A percentile compares a stretch with the other conserved stretches of the same genome.
phyloP scores from a whole-genome alignment of 345 rosid genomes.

The Kandelia obovata region DNA sequence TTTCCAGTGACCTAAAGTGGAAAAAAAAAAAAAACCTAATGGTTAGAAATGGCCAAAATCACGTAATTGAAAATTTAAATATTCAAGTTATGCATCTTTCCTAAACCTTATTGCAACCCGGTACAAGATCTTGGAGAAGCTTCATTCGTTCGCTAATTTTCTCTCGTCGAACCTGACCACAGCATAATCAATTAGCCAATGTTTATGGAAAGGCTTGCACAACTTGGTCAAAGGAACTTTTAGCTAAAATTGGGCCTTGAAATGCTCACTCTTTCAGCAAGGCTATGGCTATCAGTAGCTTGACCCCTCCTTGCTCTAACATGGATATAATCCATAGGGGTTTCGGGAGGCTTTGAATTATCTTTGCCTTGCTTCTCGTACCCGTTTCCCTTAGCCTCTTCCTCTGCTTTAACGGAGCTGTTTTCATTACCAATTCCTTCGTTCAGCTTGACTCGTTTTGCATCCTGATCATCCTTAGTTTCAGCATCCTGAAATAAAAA shows the following conservation, averaged over 20 bases:
- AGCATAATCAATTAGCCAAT: background rate
- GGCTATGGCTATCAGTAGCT: constrained; percentile 95
- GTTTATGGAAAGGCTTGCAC: constrained; percentile 4
- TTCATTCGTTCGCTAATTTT: constrained; percentile 97
- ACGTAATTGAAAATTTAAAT: background rate
- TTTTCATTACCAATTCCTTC: constrained; percentile 33
- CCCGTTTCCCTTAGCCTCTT: constrained; percentile 22
- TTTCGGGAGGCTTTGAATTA: constrained; percentile 52
- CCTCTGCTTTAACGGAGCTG: constrained; percentile 32
- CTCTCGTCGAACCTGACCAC: constrained; percentile 73
- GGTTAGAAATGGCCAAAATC: no score
- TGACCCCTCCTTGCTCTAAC: constrained; percentile 95
- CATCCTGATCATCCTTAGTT: constrained; percentile 31
- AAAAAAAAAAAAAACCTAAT: background rate
- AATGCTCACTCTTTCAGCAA: constrained; percentile 82
- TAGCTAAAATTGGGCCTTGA: background rate
- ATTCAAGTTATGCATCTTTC: constrained; percentile 1
- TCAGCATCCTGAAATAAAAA: constrained; percentile 34
- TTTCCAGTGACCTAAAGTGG: constrained; percentile 72
- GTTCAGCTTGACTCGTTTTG: constrained; percentile 31
- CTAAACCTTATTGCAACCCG: constrained; percentile 87
- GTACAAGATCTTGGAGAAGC: constrained; percentile 94
- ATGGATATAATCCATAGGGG: constrained; percentile 79
- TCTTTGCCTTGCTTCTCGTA: constrained; percentile 23
- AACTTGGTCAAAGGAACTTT: background rate